Evolutionary conservation across 495 filamentous ascomycete species (phyloP).

Genomic region (Lophium mytilinum): DNA sequence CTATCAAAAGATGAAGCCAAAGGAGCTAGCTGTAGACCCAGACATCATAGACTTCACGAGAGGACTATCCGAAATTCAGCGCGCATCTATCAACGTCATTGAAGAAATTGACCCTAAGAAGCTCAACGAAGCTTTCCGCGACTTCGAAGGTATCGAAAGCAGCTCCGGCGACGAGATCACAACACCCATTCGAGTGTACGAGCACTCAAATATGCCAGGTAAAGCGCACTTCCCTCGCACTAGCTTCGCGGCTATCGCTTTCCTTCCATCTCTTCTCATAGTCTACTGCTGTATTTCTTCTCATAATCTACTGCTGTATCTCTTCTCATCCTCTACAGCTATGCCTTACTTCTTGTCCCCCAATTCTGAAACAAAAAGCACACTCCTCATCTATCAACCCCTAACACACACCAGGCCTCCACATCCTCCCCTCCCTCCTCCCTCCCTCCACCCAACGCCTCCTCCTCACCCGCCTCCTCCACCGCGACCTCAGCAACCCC

Average conservation of each 20-base stretch:
- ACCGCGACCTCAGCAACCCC: slow-evolving; percentile 69
- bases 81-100: slow-evolving; percentile 1
- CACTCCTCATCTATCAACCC: slow-evolving; percentile 1
- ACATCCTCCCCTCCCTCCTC: slow-evolving; percentile 64
- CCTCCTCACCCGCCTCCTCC: slow-evolving; percentile 62
- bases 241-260: background rate
- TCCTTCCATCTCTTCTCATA: background rate
- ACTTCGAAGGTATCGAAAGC: background rate
- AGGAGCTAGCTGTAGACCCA: slow-evolving; percentile 40
- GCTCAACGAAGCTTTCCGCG: slow-evolving; percentile 4
- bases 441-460: slow-evolving; percentile 57
- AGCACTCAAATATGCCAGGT: slow-evolving; percentile 33
- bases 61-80: slow-evolving; percentile 12
- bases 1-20: slow-evolving; percentile 42
- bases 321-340: no score
- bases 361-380: no score
- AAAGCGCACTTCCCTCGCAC: background rate
- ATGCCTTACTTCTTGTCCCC: no score
- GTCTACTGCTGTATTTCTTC: no score
- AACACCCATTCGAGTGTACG: slow-evolving; percentile 14
- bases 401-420: slow-evolving; percentile 49
- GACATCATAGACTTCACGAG: slow-evolving; percentile 44
- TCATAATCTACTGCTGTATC: no score
- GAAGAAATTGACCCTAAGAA: slow-evolving; percentile 4
- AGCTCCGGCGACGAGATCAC: background rate